Base-by-base conservation (phyloP, 2,329 filamentous ascomycete species). In the Fusarium nelsonii region DNA sequence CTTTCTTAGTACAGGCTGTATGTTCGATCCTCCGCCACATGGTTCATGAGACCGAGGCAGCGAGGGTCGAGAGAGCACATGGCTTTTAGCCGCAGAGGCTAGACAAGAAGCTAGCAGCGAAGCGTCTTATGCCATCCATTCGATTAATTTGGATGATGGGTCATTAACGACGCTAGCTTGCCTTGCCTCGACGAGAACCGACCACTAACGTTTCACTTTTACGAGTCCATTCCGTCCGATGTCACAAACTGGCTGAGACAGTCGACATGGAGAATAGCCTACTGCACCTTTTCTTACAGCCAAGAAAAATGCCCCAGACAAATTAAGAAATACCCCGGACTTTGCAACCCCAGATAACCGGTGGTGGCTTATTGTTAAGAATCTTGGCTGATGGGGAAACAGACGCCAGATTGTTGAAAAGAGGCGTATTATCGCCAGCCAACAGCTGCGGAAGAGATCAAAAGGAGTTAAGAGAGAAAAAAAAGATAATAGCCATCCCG, bases 311-410 rank as follows among this genome's bases (percentile, higher is more conserved):
- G 23, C 23, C 53, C 49, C 40, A 59, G 39, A 52, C 37, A 23
- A 34, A 15, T 20, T 37, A n/a, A 32, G 32, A 46, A 46, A 37
- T 66, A 61, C 65, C 65, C 66, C 66, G 26, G 56, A 30, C 51
- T 69, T 37, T 20, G 34, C 40, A 32, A 55, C 39, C 33, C 30
- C 51, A 46, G 39, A 37, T 57, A 54, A 39, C 44, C 26, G 45
- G 20, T 23, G 34, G 41, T 23, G 28, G 51, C 48, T 50, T 50
- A 50, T 50, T 50, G 16, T 50, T 28, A 18, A 50, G 33, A 50
- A 28, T 18, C 10, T 26, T 12, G 32, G 30, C 30, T 45, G 28
- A 15, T 44, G 15, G 30, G 43, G 18, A 52, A 60, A 46, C 30
- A 49, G 34, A 46, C 30, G 43, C 40, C 44, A 41, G 54, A 60